These are phyloP conservation scores for Zea mays DNA, from an alignment of 176 grass and related monocot genomes.

Conservation along the genomic window DNA sequence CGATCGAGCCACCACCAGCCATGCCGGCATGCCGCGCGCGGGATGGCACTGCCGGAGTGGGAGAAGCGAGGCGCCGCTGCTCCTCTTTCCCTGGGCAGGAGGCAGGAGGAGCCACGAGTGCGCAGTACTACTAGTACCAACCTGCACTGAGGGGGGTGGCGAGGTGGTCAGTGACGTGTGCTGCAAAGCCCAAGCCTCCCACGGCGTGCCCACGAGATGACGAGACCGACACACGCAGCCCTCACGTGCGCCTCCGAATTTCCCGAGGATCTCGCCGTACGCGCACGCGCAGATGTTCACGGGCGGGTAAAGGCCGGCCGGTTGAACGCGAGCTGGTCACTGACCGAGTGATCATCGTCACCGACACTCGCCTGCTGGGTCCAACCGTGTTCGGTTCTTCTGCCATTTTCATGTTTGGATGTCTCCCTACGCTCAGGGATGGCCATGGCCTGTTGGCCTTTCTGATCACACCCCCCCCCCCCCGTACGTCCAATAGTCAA, in stretches of 20 bases:
- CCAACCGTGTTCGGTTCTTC: neutral
- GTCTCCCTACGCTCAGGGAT: no score
- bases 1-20: neutral
- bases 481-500: no score
- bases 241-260: constrained; percentile 60
- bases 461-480: no score
- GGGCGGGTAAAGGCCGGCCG: neutral
- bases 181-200: neutral
- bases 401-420: no score
- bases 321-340: neutral
- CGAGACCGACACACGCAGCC: constrained; percentile 37
- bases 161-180: neutral
- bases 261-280: constrained; percentile 42
- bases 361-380: constrained; percentile 29
- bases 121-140: no score
- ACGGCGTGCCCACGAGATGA: neutral
- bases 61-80: constrained; percentile 15
- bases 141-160: neutral
- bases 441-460: no score
- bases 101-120: no score
- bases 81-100: constrained; percentile 45
- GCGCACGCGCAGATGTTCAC: constrained; percentile 16
- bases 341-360: constrained; percentile 2
- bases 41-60: neutral
- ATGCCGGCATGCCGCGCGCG: neutral